Conservation (phyloP, 2,329 filamentous ascomycete genomes). For the Trichoderma sp. region DNA sequence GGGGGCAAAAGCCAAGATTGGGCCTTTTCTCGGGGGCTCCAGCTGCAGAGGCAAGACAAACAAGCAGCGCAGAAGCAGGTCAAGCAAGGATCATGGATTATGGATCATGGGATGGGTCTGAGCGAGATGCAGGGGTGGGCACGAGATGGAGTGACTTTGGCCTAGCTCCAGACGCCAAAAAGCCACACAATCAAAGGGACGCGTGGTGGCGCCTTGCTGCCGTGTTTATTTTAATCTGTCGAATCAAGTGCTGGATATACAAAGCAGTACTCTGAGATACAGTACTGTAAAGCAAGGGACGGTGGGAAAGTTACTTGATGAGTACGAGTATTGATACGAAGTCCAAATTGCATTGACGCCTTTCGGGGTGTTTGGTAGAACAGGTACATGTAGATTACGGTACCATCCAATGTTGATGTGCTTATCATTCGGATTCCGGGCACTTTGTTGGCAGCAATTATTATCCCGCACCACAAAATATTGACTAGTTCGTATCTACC, state of each 20-base stretch:
- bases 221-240: constrained; percentile 18
- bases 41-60: constrained; percentile 15
- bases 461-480: background rate
- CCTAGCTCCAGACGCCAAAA: background rate
- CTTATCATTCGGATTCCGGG: background rate
- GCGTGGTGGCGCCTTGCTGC: constrained; percentile 15
- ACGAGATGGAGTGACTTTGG: background rate
- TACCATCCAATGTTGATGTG: background rate
- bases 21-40: background rate
- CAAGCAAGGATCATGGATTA: background rate
- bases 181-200: constrained; percentile 16
- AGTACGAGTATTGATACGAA: background rate
- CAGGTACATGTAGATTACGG: background rate
- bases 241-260: background rate
- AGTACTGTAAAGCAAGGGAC: background rate
- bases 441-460: background rate
- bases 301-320: background rate
- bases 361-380: background rate
- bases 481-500: background rate
- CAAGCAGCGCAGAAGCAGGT: background rate
- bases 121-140: constrained; percentile 16
- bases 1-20: constrained; percentile 4
- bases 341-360: background rate
- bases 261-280: background rate
- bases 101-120: background rate